Evolutionary conservation across 2,329 filamentous ascomycete genomes (phyloP), one percentile per base, ranked within the genome.

Genomic region (Chalara sp.): DNA sequence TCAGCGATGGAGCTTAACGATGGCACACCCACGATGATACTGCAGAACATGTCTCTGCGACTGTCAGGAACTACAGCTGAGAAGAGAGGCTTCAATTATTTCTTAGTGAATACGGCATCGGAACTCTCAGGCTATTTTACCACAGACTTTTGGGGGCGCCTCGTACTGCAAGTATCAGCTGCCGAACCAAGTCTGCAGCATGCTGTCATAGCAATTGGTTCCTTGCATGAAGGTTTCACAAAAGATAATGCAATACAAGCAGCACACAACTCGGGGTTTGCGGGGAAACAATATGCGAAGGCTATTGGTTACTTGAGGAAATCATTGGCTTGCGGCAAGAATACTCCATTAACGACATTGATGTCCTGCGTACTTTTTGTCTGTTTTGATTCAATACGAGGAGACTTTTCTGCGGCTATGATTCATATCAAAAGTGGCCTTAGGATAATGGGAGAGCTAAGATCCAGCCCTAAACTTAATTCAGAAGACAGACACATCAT

Each of bases 301-400:
- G 54, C 57, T 7, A 52, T 59, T n/a, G 45, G 40, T 35, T 33
- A 47, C 40, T 47, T 59, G 43, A 44, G 51, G 42, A 44, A 37
- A 31, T 51, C 47, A 48, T 49, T 59, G 33, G 49, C 53, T 30
- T 32, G 37, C 8, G 46, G 50, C 30, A 55, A 53, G 32, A 46
- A 54, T 32, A 46, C 51, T n/a, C 51, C 53, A 30, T 39, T 55
- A 29, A 53, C 51, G 32, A 54, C 56, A 13, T 50, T 59, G 13
- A 59, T 61, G 53, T 56, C 51, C 13, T 61, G 57, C 43, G 50
- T 61, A 37, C 51, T 61, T 21, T 59, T 61, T 51, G 51, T 57
- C 35, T 55, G 55, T 49, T 61, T 61, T 35, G 57, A 57, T 32
- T 50, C 48, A 44, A 48, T 60, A 6, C 50, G 51, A 47, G 56